Evolutionary conservation across 768 basidiomycete genomes (phyloP).

Genomic region (Boletus rex-veris): DNA sequence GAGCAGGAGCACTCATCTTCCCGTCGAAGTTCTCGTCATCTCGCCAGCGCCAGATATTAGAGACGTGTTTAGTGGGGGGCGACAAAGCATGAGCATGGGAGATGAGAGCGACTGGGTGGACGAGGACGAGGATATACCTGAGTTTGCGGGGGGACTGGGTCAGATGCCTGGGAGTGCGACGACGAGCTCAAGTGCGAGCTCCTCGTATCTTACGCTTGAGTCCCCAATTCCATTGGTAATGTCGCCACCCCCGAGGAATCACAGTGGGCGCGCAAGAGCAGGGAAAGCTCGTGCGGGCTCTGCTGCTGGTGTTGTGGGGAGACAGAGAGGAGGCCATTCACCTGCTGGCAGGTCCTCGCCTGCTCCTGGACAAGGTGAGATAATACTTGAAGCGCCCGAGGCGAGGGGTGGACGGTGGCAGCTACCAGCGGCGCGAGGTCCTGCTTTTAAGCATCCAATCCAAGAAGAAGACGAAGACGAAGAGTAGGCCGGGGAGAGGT

Average conservation of each 20-base stretch:
- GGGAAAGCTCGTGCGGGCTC: conserved; percentile 27
- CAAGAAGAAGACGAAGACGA: conserved; percentile 88
- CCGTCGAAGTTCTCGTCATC: conserved; percentile 75
- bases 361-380: conserved; percentile 46
- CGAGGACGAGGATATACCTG: conserved; percentile 71
- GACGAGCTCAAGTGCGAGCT: conserved; percentile 22
- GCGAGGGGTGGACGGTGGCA: conserved; percentile 60
- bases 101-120: conserved; percentile 90
- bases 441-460: conserved; percentile 66
- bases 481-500: conserved; percentile 35
- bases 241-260: conserved; percentile 51
- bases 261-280: conserved; percentile 38
- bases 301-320: conserved; percentile 28
- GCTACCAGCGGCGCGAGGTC: conserved; percentile 65
- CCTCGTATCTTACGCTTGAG: conserved; percentile 30
- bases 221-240: conserved; percentile 39
- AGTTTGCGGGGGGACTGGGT: conserved; percentile 77
- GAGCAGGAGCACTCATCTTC: conserved; percentile 56
- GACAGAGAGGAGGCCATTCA: conserved; percentile 53
- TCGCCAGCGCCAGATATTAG: conserved; percentile 55
- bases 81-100: conserved; percentile 54
- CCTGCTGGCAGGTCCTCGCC: conserved; percentile 61
- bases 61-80: conserved; percentile 70
- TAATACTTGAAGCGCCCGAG: conserved; percentile 45
- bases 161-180: conserved; percentile 42